phyloP scores from a whole-genome alignment of 2,329 filamentous ascomycete genomes.

The Fusarium anguioides region DNA sequence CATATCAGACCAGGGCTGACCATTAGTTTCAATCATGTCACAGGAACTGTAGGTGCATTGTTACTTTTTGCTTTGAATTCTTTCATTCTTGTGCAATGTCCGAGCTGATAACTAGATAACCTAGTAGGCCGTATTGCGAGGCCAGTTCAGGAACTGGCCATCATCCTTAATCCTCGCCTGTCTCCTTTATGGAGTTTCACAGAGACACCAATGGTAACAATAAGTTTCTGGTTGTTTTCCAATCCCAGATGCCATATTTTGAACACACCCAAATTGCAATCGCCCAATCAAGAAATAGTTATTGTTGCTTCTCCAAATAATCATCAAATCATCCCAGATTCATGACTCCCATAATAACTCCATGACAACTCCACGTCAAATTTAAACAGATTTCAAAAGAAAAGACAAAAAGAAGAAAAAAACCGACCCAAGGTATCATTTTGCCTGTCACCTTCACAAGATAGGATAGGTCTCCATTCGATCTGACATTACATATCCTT shows the following conservation, averaged over 20 bases:
- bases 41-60: neutral
- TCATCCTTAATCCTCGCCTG: conserved; percentile 7
- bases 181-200: neutral
- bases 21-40: neutral
- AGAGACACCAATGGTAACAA: conserved; percentile 5
- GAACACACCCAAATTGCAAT: conserved; percentile 15
- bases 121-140: conserved; percentile 14
- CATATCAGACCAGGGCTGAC: neutral
- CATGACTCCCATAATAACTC: conserved; percentile 23
- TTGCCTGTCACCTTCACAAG: conserved; percentile 22
- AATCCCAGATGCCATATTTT: conserved; percentile 18
- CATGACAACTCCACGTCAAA: conserved; percentile 15
- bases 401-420: too few relatives aligned
- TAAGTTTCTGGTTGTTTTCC: conserved; percentile 2
- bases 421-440: conserved; percentile 35
- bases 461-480: conserved; percentile 43
- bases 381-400: conserved; percentile 7
- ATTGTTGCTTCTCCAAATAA: neutral
- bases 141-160: conserved; percentile 8
- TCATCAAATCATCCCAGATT: conserved; percentile 28
- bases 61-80: neutral
- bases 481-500: conserved; percentile 42
- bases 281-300: conserved; percentile 14
- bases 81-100: conserved; percentile 6
- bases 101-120: conserved; percentile 10